These are phyloP conservation scores for Pythium aristosporum DNA, from an alignment of 352 stramenopile genomes.

Conservation along the genomic window DNA sequence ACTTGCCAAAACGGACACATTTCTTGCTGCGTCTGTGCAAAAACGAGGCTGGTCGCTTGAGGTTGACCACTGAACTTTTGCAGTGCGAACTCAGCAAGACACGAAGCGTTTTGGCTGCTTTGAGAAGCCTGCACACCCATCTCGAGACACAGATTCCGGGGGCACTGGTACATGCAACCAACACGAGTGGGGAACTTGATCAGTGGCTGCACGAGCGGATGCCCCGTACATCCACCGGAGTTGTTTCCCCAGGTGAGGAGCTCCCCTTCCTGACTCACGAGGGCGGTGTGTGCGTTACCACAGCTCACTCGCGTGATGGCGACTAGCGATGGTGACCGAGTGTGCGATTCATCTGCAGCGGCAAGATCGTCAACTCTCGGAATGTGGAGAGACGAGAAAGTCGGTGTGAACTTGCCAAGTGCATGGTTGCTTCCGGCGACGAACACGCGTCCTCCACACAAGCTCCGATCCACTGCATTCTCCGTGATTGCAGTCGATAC, in stretches of 20 bases:
- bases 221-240: conserved; percentile 57
- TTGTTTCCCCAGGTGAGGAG: conserved; percentile 81
- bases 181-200: conserved; percentile 50
- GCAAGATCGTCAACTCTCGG: conserved; percentile 1
- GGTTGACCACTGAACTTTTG: neutral
- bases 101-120: conserved; percentile 68
- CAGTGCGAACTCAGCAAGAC: conserved; percentile 45
- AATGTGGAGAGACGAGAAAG: conserved; percentile 41
- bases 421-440: conserved; percentile 70
- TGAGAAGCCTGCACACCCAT: conserved; percentile 35
- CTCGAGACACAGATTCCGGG: conserved; percentile 49
- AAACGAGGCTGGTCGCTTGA: conserved; percentile 20
- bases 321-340: conserved; percentile 6
- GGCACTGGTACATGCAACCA: conserved; percentile 56
- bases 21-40: conserved; percentile 70
- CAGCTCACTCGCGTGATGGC: conserved; percentile 52
- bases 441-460: conserved; percentile 42
- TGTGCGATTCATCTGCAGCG: neutral
- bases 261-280: conserved; percentile 63
- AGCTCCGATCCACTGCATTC: conserved; percentile 6
- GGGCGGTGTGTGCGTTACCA: conserved; percentile 61
- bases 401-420: conserved; percentile 57
- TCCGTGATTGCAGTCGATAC: conserved; percentile 38
- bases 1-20: conserved; percentile 80
- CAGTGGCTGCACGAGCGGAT: conserved; percentile 34